Base-by-base conservation (phyloP, 306 rosid genomes). In the Malus fusca region DNA sequence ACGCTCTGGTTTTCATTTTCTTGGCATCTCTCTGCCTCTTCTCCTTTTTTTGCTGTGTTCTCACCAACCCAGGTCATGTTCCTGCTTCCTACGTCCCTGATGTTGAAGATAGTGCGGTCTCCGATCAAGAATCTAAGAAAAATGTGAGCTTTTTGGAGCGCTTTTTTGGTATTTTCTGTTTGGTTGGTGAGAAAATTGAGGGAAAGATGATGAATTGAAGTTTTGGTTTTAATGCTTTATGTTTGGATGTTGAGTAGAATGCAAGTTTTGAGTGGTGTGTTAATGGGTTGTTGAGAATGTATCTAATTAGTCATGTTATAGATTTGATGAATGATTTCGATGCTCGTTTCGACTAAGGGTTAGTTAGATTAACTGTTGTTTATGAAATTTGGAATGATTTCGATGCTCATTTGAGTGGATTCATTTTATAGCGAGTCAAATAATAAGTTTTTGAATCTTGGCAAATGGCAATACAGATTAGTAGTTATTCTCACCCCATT, bases 1-100 rank as follows among this genome's bases (percentile, higher is more conserved):
- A 88, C 82, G 79, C 88, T 63, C 53, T 77, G 72, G 48, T 88
- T 75, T 87, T 91, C 87, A 72, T 93, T 70, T 71, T 79, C 68
- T 43, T 90, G 26, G 84, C 83, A n/a, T 84, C 83, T 71, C 81
- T 91, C 17, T 82, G 83, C 82, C 78, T 91, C 62, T 82, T 91
- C 86, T 89, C 96, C 81, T 91, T 93, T 89, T 79, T 78, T 43
- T 74, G 76, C 6, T 88, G 96, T 78, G 94, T 93, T 80, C 81
- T 93, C 63, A 83, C 83, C 30, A 93, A 91, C 75, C 96, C 98
- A 21, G 98, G 98, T 58, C 75, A 78, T 10, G 86, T 87, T 30
- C 92, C 98, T 12, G 76, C 93, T 86, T 88, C 97, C 33, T 90
- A 88, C 74, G 75, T 79, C 67, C 98, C 98, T 18, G 98, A 93